Evolutionary conservation across 1,284 basidiomycete genomes (phyloP).

Genomic region (Ustilago lituana): DNA sequence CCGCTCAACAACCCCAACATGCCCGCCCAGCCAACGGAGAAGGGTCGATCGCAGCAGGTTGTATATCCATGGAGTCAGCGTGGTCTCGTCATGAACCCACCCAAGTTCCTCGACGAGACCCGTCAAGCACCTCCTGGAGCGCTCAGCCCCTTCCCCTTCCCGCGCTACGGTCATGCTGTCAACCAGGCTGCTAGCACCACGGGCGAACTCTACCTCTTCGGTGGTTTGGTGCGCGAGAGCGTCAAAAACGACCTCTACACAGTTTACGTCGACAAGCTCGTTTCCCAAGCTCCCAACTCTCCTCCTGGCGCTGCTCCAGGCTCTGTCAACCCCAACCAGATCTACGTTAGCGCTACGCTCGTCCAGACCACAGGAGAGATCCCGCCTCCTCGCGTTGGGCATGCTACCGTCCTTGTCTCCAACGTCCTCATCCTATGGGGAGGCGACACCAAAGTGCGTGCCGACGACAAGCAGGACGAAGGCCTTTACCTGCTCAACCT

Average conservation of each 20-base stretch:
- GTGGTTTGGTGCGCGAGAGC: constrained; percentile 90
- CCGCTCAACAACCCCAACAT: constrained; percentile 18
- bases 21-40: constrained; percentile 13
- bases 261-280: constrained; percentile 63
- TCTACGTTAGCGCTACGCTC: constrained; percentile 71
- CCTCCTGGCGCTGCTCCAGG: constrained; percentile 68
- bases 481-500: constrained; percentile 94
- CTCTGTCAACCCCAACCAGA: constrained; percentile 52
- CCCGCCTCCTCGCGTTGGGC: constrained; percentile 89
- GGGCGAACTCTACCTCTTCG: constrained; percentile 95
- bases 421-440: constrained; percentile 98
- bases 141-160: constrained; percentile 77
- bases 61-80: constrained; percentile 67
- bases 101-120: constrained; percentile 64
- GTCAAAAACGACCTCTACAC: constrained; percentile 91
- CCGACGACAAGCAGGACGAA: constrained; percentile 87
- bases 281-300: constrained; percentile 77
- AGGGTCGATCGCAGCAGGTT: constrained; percentile 46
- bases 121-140: constrained; percentile 64
- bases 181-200: constrained; percentile 78
- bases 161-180: constrained; percentile 95
- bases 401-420: constrained; percentile 93
- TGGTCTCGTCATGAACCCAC: constrained; percentile 63
- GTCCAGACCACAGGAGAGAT: constrained; percentile 82
- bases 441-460: constrained; percentile 83